Percentiles rank a stretch among this genome's conserved stretches.
Conservation (phyloP, 73 alveolate species). For the Blepharisma japonicum region DNA sequence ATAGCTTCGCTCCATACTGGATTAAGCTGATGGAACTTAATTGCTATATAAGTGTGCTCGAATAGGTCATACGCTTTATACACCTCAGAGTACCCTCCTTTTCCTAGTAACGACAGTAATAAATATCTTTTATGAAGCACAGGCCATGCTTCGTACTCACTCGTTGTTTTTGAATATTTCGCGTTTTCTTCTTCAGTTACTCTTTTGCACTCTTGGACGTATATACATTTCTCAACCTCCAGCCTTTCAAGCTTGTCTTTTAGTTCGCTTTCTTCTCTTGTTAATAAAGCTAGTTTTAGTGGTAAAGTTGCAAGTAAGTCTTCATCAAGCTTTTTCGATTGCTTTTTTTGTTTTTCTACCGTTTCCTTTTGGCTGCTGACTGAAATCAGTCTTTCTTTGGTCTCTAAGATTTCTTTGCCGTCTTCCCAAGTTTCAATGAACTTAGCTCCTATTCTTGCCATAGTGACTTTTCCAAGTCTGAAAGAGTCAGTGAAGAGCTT, state of each 20-base stretch:
- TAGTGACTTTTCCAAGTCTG: conserved; percentile 69
- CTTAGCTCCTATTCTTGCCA: conserved; percentile 52
- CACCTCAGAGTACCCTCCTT: conserved; percentile 98
- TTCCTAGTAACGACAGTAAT: conserved; percentile 84
- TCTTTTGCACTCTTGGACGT: conserved; percentile 68
- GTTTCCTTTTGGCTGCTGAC: conserved; percentile 60
- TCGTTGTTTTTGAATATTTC: conserved; percentile 60
- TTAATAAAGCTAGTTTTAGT: conserved; percentile 60
- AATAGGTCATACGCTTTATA: conserved; percentile 93
- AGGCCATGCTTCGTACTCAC: conserved; percentile 71
- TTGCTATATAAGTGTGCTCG: conserved; percentile 84
- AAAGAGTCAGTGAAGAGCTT: conserved; percentile 66
- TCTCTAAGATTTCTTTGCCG: conserved; percentile 80
- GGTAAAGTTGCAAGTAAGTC: conserved; percentile 72
- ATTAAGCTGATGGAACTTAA: conserved; percentile 91
- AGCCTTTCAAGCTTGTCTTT: conserved; percentile 66
- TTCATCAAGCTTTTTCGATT: conserved; percentile 63
- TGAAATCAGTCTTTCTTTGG: conserved; percentile 58
- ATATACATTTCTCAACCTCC: conserved; percentile 72
- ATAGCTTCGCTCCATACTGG: conserved; percentile 88
- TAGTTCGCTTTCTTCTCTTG: conserved; percentile 50
- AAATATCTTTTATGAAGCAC: conserved; percentile 76
- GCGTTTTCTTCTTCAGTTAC: conserved; percentile 66
- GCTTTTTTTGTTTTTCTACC: conserved; percentile 58
- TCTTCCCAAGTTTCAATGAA: conserved; percentile 91